phyloP scores from a whole-genome alignment of 1,284 basidiomycete genomes.

The Irpex rosettiformis region DNA sequence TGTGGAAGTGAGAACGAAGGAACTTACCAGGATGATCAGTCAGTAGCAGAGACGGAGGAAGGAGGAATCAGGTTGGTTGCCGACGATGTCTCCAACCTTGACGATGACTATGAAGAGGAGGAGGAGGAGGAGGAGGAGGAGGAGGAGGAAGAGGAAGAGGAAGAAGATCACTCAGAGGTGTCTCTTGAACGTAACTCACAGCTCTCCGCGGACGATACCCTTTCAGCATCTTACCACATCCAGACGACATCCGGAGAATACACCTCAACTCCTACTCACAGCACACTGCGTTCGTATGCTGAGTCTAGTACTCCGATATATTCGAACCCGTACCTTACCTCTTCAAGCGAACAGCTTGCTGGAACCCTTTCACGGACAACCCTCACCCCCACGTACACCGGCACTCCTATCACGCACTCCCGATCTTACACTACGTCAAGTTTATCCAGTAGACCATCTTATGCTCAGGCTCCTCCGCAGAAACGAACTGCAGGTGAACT shows the following conservation, averaged over 20 bases:
- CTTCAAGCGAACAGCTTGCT: neutral
- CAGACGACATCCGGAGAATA: neutral
- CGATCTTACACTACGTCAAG: neutral
- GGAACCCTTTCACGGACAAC: neutral
- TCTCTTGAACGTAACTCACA: neutral
- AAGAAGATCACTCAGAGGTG: neutral
- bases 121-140: neutral
- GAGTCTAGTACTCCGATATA: neutral
- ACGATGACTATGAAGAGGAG: neutral
- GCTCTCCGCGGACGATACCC: neutral
- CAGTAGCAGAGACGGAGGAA: conserved; percentile 1
- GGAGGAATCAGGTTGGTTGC: neutral
- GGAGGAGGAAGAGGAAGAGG: neutral
- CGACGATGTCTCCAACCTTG: neutral
- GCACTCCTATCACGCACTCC: neutral
- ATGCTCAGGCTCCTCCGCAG: neutral
- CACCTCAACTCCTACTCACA: neutral
- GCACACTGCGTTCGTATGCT: neutral
- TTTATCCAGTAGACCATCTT: neutral
- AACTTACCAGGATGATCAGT: neutral
- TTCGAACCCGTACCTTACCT: neutral
- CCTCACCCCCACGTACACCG: neutral
- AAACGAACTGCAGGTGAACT: conserved; percentile 8
- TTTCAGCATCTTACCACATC: neutral
- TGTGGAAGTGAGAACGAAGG: conserved; percentile 7